Evolutionary conservation across 2,329 filamentous ascomycete genomes (phyloP).

Genomic region (Rosellinia necatrix): DNA sequence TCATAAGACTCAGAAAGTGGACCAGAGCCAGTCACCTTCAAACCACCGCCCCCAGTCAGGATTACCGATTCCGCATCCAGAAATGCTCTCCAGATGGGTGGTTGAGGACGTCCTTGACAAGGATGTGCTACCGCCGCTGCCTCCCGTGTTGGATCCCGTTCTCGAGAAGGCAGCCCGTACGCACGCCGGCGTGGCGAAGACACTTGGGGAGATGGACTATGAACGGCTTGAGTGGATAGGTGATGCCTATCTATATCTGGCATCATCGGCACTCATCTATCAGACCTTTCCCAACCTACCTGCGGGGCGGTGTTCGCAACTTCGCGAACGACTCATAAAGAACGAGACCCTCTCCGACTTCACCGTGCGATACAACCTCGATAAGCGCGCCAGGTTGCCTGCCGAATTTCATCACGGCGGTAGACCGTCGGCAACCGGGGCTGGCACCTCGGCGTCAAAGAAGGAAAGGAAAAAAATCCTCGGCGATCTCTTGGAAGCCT

Average conservation of each 20-base stretch:
- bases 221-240: slow-evolving; percentile 88
- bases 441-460: slow-evolving; percentile 47
- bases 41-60: slow-evolving; percentile 2
- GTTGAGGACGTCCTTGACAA: slow-evolving; percentile 51
- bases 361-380: slow-evolving; percentile 71
- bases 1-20: slow-evolving; percentile 35
- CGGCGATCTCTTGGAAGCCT: slow-evolving; percentile 90
- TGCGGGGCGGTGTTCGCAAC: slow-evolving; percentile 72
- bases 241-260: slow-evolving; percentile 81
- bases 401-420: slow-evolving; percentile 47
- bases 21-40: slow-evolving; percentile 10
- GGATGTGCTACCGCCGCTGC: slow-evolving; percentile 59
- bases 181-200: slow-evolving; percentile 58
- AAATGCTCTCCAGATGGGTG: slow-evolving; percentile 53
- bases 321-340: slow-evolving; percentile 79
- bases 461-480: slow-evolving; percentile 72
- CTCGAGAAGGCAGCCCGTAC: slow-evolving; percentile 70
- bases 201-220: slow-evolving; percentile 59
- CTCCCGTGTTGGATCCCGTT: slow-evolving; percentile 60
- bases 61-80: slow-evolving; percentile 32
- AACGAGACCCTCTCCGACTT: slow-evolving; percentile 78
- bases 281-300: slow-evolving; percentile 68
- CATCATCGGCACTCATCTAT: slow-evolving; percentile 76
- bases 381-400: slow-evolving; percentile 65
- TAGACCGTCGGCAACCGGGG: slow-evolving; percentile 27